Percentiles rank a stretch among this genome's conserved stretches.
Evolutionary conservation across 768 basidiomycete genomes (phyloP).

Genomic region (Kwoniella heveanensis): DNA sequence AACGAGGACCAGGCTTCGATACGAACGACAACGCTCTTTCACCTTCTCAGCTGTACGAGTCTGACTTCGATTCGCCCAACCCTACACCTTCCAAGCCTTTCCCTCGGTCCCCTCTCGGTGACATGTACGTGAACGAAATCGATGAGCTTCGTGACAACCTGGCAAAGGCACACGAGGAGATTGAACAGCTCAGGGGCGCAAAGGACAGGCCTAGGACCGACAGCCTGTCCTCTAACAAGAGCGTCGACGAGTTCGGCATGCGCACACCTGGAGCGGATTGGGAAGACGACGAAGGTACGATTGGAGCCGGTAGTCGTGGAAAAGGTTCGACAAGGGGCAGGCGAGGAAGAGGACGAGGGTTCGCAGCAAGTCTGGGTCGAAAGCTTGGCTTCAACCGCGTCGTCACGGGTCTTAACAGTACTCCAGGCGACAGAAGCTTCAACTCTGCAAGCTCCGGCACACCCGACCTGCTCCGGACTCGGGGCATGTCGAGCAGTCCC

Average conservation of each 20-base stretch:
- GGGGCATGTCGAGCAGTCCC: slow-evolving; percentile 22
- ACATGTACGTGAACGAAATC: slow-evolving; percentile 51
- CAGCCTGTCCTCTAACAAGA: slow-evolving; percentile 8
- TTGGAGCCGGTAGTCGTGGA: slow-evolving; percentile 32
- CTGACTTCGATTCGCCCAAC: slow-evolving; percentile 54
- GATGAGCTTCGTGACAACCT: slow-evolving; percentile 46
- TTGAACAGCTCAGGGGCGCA: slow-evolving; percentile 40
- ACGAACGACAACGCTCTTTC: slow-evolving; percentile 49
- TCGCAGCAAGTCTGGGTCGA: slow-evolving; percentile 43
- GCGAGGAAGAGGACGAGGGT: slow-evolving; percentile 44
- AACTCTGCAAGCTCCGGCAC: slow-evolving; percentile 41
- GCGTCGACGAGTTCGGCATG: slow-evolving; percentile 35
- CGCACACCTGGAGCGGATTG: slow-evolving; percentile 33
- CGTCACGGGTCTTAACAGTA: slow-evolving; percentile 27
- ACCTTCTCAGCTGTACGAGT: slow-evolving; percentile 47
- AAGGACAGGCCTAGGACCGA: slow-evolving; percentile 18
- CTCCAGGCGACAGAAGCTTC: slow-evolving; percentile 45
- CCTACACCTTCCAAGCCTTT: slow-evolving; percentile 47
- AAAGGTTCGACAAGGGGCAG: slow-evolving; percentile 38
- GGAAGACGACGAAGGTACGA: slow-evolving; percentile 37
- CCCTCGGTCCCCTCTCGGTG: slow-evolving; percentile 48
- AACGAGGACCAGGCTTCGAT: slow-evolving; percentile 55
- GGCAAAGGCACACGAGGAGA: slow-evolving; percentile 46
- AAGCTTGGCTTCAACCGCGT: slow-evolving; percentile 46
- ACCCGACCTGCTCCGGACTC: slow-evolving; percentile 43